Conservation (phyloP, 2,329 filamentous ascomycete species). For the Apiospora pterosperma region DNA sequence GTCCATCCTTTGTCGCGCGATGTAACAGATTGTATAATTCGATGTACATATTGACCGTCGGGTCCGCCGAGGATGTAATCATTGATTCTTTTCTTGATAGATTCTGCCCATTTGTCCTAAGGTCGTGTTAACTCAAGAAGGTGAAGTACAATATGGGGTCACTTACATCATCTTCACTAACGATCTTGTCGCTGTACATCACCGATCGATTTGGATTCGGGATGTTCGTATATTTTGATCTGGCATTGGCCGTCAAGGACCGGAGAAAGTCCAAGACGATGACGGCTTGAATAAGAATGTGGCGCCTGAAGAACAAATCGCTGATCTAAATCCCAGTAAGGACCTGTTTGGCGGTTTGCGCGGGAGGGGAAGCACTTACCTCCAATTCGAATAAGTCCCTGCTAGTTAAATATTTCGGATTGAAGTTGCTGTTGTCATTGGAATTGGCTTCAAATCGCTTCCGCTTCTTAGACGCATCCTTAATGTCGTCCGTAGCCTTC, state of each 20-base stretch:
- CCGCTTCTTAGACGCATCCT: conserved; percentile 61
- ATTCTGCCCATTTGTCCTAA: conserved; percentile 77
- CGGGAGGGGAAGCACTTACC: conserved; percentile 43
- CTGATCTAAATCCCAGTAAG: conserved; percentile 95
- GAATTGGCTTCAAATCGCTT: conserved; percentile 62
- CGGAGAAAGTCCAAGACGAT: conserved; percentile 94
- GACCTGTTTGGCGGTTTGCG: conserved; percentile 1
- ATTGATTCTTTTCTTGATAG: conserved; percentile 75
- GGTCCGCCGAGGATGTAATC: conserved; percentile 76
- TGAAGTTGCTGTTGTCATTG: conserved; percentile 67
- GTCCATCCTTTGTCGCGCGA: conserved; percentile 98
- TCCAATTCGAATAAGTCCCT: conserved; percentile 94
- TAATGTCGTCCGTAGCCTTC: conserved; percentile 60
- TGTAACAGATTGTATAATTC: conserved; percentile 95
- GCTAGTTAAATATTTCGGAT: conserved; percentile 98
- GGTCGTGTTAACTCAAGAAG: conserved; percentile 14
- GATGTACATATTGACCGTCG: conserved; percentile 90
- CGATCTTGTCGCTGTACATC: conserved; percentile 69
- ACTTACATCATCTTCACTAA: conserved; percentile 81
- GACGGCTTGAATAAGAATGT: conserved; percentile 91
- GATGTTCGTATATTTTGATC: conserved; percentile 70
- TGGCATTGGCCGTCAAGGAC: conserved; percentile 79
- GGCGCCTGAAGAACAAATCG: conserved; percentile 88
- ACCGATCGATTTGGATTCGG: conserved; percentile 79
- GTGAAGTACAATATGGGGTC: background rate